phyloP scores from a whole-genome alignment of 1,139 yeast genomes.

The Zygosaccharomyces sapae region DNA sequence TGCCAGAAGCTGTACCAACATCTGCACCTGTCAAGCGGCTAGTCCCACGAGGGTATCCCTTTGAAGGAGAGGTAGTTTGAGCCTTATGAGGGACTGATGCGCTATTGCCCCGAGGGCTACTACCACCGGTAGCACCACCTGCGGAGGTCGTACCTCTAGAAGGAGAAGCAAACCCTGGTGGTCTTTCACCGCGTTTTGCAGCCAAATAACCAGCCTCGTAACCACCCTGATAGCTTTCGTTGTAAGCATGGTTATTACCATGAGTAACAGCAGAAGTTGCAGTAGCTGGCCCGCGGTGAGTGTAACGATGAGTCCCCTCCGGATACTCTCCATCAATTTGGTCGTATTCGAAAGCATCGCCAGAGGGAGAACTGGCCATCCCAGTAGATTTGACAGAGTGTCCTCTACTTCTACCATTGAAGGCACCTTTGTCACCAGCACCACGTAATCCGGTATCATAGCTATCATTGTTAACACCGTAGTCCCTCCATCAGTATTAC shows the following conservation, averaged over 20 bases:
- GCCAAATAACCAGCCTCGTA: slow-evolving; percentile 6
- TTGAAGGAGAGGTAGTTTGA: not conserved
- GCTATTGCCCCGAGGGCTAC: too few species aligned
- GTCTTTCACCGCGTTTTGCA: not conserved
- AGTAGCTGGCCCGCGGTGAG: slow-evolving; percentile 5
- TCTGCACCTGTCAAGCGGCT: slow-evolving; percentile 1
- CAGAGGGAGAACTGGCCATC: slow-evolving; percentile 1
- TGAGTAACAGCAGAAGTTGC: slow-evolving; percentile 5
- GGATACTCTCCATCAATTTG: slow-evolving; percentile 3
- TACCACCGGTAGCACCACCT: too few species aligned
- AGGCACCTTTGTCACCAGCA: not conserved
- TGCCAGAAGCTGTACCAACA: too few species aligned
- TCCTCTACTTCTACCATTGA: too few species aligned
- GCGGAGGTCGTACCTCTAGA: not conserved
- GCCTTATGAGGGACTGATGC: too few species aligned
- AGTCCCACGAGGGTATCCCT: not conserved
- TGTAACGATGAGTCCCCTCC: slow-evolving; percentile 1
- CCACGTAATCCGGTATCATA: not conserved
- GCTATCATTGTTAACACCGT: slow-evolving; percentile 2
- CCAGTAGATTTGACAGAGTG: too few species aligned
- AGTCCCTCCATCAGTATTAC: not conserved
- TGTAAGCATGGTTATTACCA: slow-evolving; percentile 2
- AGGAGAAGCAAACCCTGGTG: not conserved
- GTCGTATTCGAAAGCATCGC: slow-evolving; percentile 2
- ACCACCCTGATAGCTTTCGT: slow-evolving; percentile 6